These are phyloP conservation scores for Strobilomyces dryophilus DNA, from an alignment of 768 basidiomycete species.

Conservation along the genomic window DNA sequence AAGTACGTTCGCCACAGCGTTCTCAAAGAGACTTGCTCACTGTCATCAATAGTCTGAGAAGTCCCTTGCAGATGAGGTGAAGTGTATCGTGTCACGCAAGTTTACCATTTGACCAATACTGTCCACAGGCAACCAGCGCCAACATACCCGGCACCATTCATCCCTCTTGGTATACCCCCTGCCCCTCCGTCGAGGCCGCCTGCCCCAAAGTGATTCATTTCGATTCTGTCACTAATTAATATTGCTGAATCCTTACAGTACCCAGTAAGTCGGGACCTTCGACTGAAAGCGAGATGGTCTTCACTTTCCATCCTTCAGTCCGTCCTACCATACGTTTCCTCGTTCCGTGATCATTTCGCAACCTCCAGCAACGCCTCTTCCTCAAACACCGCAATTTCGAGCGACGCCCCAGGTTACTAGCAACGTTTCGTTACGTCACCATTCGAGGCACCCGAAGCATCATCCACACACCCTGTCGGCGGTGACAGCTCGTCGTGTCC, in stretches of 20 bases:
- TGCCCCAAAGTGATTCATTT: conserved; percentile 19
- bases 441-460: conserved; percentile 1
- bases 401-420: conserved; percentile 2
- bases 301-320: conserved; percentile 15
- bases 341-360: conserved; percentile 14
- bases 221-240: not conserved
- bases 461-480: conserved; percentile 13
- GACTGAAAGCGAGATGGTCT: conserved; percentile 4
- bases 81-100: not conserved
- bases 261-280: conserved; percentile 23
- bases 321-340: conserved; percentile 27
- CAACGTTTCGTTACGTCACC: conserved; percentile 3
- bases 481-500: conserved; percentile 21
- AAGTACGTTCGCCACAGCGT: conserved; percentile 14
- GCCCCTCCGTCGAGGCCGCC: conserved; percentile 14
- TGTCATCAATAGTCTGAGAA: conserved; percentile 6
- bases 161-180: conserved; percentile 17
- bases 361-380: not conserved
- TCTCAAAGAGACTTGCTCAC: not conserved
- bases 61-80: conserved; percentile 15
- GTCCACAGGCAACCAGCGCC: conserved; percentile 16
- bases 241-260: conserved; percentile 13
- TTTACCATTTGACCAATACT: not conserved
- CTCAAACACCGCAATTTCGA: conserved; percentile 3
- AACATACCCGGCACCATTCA: conserved; percentile 14